phyloP scores from a whole-genome alignment of 805 yeast species.

The Saccharomycopsis fermentans region DNA sequence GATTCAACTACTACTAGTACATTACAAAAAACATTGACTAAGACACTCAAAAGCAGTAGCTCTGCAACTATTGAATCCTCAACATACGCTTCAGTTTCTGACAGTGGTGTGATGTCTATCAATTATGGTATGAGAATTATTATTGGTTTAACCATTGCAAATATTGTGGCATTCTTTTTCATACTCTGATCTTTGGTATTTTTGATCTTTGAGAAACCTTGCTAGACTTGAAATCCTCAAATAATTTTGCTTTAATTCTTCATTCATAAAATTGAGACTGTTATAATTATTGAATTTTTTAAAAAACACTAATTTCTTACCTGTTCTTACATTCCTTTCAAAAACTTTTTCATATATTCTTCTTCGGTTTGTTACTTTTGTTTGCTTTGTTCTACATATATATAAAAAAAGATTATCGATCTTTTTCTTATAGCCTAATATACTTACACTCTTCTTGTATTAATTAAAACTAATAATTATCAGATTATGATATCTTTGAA shows the following conservation, averaged over 20 bases:
- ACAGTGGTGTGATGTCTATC: not conserved
- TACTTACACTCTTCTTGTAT: not conserved
- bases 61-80: not conserved
- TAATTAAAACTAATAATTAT: too few relatives aligned
- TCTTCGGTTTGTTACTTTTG: not conserved
- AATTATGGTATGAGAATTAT: not conserved
- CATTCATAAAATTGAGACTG: not conserved
- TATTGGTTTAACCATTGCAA: conserved; percentile 1
- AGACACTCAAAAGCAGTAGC: not conserved
- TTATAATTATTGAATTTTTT: not conserved
- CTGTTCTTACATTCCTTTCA: not conserved
- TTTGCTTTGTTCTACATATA: not conserved
- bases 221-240: not conserved
- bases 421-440: not conserved
- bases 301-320: not conserved
- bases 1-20: conserved; percentile 1
- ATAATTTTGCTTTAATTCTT: not conserved
- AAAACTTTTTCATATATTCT: not conserved
- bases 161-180: not conserved
- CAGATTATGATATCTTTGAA: too few relatives aligned
- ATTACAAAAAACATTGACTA: not conserved
- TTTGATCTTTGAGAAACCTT: too few relatives aligned
- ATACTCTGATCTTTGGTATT: not conserved
- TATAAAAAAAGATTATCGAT: not conserved
- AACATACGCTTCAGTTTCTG: not conserved